Conservation (phyloP, 352 stramenopile genomes). For the Elongisporangium prolatum region DNA sequence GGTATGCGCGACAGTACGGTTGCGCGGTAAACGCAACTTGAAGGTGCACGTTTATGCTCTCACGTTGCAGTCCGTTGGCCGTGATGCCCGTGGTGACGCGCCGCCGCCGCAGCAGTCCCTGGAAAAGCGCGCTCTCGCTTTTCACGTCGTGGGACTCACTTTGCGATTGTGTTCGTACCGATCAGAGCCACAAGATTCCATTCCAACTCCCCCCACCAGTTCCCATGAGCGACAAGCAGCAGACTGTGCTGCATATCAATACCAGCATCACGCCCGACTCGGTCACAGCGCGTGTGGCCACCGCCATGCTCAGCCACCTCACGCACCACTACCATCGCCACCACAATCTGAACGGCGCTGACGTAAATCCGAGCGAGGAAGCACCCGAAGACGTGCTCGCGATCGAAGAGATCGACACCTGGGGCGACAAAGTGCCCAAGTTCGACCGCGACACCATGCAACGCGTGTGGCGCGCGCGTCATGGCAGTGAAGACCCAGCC, state of each 20-base stretch:
- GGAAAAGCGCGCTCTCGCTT: not conserved
- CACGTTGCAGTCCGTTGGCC: not conserved
- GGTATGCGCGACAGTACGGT: not conserved
- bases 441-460: conserved; percentile 72
- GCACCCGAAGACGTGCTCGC: conserved; percentile 48
- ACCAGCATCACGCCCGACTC: conserved; percentile 70
- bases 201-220: not conserved
- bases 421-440: conserved; percentile 51
- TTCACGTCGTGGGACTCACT: not conserved
- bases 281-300: conserved; percentile 60
- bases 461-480: conserved; percentile 59
- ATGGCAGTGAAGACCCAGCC: conserved; percentile 48
- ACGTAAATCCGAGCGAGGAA: conserved; percentile 9
- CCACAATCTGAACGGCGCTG: conserved; percentile 17
- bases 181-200: not conserved
- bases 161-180: not conserved
- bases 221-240: conserved; percentile 26
- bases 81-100: not conserved
- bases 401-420: conserved; percentile 68
- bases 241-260: conserved; percentile 78
- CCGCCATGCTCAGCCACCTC: conserved; percentile 61
- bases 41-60: not conserved
- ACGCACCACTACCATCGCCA: conserved; percentile 72
- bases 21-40: not conserved
- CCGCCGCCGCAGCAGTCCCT: not conserved